Base-by-base conservation (phyloP, 768 basidiomycete genomes). In the Leccinellum rugosiceps region DNA sequence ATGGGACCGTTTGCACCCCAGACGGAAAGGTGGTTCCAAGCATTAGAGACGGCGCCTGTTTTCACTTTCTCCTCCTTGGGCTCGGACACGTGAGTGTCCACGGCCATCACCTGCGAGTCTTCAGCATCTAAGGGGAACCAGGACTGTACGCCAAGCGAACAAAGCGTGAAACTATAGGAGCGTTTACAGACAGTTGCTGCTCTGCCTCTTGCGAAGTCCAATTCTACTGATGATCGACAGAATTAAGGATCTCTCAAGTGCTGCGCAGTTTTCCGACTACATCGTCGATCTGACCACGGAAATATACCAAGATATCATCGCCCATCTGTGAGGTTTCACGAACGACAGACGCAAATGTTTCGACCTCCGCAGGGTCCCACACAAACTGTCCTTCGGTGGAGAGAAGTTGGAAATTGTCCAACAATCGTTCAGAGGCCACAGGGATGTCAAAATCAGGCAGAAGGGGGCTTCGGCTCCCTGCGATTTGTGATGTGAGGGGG, bases 91-190 rank as follows among this genome's bases (percentile, higher is more conserved):
- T 66, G 65, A 44, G 63, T 38, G 21, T 61, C 63, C 25, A 86
- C 83, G 17, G 77, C 77, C 0, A 86, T 88, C 23, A 66, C 65
- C 53, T 84, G 80, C 1, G 87, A 88, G 67, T 87, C 86, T 65
- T 82, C 80, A n/a, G 87, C 88, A 49, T 82, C 85, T 53, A 78
- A 14, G 80, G 76, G 1, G 70, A 68, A 25, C 23, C 25, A n/a
- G 75, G 73, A 41, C 77, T 75, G 41, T 68, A 62, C 52, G 55
- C 53, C 56, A 65, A 41, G 23, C 34, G 56, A 31, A 50, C 48
- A 38, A 69, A 49, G 32, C 35, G 57, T 50, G 58, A 53, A 21
- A 32, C 45, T 15, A 26, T 21, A 8, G 58, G 47, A 26, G 53
- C 55, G 48, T 59, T 57, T 1, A 38, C 28, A 11, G 57, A 57